Conservation (phyloP, 331 rosid genomes). For the Quercus tomentella region DNA sequence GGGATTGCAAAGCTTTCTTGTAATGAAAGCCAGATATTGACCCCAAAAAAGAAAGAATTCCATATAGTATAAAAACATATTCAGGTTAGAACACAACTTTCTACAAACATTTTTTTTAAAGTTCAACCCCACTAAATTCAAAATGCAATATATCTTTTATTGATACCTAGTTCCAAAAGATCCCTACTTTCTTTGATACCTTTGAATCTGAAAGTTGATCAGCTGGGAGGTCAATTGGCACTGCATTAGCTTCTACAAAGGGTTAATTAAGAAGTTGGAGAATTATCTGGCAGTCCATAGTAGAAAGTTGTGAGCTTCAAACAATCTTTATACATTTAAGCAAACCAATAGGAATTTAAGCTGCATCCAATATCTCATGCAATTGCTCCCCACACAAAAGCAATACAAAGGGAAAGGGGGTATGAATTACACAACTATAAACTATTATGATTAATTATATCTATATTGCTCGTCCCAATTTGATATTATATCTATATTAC, state of each 20-base stretch:
- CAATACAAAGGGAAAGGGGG: not conserved
- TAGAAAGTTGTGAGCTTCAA: slow-evolving; percentile 21
- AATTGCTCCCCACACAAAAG: not conserved
- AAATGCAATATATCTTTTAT: not conserved
- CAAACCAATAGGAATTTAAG: not conserved
- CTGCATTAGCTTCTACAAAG: slow-evolving; percentile 23
- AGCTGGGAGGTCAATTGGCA: slow-evolving; percentile 21
- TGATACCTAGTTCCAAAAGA: not conserved
- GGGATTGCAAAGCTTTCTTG: not conserved
- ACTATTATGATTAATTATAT: not conserved
- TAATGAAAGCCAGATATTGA: not conserved
- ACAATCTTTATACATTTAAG: slow-evolving; percentile 3
- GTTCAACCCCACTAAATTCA: not conserved
- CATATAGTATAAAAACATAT: not conserved
- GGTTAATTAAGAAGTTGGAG: slow-evolving; percentile 74
- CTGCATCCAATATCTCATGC: not conserved
- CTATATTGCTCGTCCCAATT: not conserved
- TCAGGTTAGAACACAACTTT: not conserved
- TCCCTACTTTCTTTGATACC: slow-evolving; percentile 34
- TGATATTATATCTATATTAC: too few species aligned
- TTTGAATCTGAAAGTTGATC: slow-evolving; percentile 38
- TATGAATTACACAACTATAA: not conserved
- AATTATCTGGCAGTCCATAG: slow-evolving; percentile 68
- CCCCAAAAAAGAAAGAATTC: too few species aligned
- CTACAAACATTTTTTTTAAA: not conserved